Evolutionary conservation across 1,284 basidiomycete species (phyloP).

Genomic region (Xerocomus amazonicus): DNA sequence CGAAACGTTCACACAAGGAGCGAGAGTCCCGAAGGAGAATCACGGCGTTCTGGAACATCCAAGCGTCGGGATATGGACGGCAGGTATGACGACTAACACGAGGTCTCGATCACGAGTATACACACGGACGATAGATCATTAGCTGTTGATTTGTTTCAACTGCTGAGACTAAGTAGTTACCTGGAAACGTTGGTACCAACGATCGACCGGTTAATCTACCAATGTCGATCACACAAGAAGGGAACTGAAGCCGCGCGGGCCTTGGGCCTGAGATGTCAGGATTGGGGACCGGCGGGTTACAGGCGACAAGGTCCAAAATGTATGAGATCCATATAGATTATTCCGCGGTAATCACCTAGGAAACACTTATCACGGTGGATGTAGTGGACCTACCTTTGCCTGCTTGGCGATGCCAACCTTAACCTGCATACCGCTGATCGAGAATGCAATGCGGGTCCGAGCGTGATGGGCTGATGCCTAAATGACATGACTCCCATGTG

Average conservation of each 20-base stretch:
- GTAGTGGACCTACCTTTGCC: too few species aligned
- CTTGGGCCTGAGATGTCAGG: background rate
- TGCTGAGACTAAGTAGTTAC: background rate
- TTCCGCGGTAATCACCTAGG: slow-evolving; percentile 4
- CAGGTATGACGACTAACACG: slow-evolving; percentile 5
- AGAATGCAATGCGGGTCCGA: too few species aligned
- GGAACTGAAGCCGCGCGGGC: background rate
- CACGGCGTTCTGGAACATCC: slow-evolving; percentile 2
- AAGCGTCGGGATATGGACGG: slow-evolving; percentile 2
- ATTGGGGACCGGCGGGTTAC: background rate
- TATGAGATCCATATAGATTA: background rate
- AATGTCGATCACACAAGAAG: slow-evolving; percentile 2
- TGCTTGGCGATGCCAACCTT: too few species aligned
- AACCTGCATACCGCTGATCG: too few species aligned
- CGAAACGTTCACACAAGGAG: slow-evolving; percentile 13
- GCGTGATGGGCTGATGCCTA: too few species aligned
- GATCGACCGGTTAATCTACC: slow-evolving; percentile 1
- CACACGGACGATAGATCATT: background rate
- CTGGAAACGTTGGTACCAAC: background rate
- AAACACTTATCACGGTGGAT: background rate
- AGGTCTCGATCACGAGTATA: slow-evolving; percentile 1
- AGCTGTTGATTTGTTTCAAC: slow-evolving; percentile 5
- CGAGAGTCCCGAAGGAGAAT: slow-evolving; percentile 16
- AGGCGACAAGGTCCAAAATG: background rate
- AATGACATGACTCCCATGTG: too few species aligned